A percentile compares a stretch with the other conserved stretches of the same genome.
These are phyloP conservation scores for Nicotiana sylvestris DNA, from an alignment of 257 asterid genomes.

Conservation along the genomic window DNA sequence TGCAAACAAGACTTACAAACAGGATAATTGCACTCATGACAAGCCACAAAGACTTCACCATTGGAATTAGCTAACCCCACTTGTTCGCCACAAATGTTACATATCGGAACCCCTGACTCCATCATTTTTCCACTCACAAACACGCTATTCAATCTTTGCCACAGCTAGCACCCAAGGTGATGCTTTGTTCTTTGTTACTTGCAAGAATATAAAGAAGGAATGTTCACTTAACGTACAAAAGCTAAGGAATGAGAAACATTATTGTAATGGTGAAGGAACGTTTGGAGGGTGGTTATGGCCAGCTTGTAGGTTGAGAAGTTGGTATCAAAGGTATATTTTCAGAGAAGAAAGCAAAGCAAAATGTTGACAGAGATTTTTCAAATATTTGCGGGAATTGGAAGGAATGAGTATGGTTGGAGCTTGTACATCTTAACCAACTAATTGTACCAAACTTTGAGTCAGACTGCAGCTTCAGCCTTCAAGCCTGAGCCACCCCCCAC, in stretches of 20 bases:
- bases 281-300: conserved; percentile 25
- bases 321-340: conserved; percentile 23
- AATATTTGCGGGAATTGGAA: conserved; percentile 72
- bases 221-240: neutral
- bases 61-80: conserved; percentile 39
- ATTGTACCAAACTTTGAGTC: conserved; percentile 30
- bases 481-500: conserved; percentile 15
- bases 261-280: conserved; percentile 24
- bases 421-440: conserved; percentile 48
- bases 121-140: conserved; percentile 47
- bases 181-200: conserved; percentile 13
- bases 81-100: conserved; percentile 76
- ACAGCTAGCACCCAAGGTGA: neutral
- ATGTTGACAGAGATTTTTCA: conserved; percentile 20
- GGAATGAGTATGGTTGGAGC: conserved; percentile 66
- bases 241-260: conserved; percentile 22
- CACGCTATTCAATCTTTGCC: neutral
- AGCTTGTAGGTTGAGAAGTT: conserved; percentile 42
- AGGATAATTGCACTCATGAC: conserved; percentile 71
- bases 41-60: conserved; percentile 72
- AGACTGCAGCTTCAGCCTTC: neutral
- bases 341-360: conserved; percentile 13
- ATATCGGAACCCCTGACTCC: conserved; percentile 73
- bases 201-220: conserved; percentile 14
- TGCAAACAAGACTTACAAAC: conserved; percentile 68